Evolutionary conservation across 495 filamentous ascomycete genomes (phyloP).

Genomic region (Oidiodendron maius): DNA sequence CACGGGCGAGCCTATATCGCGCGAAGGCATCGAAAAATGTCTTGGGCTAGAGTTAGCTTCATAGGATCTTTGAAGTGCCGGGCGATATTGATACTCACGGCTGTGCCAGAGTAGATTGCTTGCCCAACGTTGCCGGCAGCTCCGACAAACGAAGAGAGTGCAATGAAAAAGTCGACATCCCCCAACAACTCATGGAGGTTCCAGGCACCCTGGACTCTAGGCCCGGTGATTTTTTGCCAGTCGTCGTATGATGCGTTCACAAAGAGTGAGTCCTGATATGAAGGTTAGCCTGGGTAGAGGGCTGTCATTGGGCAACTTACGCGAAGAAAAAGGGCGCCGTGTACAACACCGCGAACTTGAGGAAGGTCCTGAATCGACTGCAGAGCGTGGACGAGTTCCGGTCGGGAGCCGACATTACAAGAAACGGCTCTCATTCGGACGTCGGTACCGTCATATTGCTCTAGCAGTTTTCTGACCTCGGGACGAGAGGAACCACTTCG

Average conservation of each 20-base stretch:
- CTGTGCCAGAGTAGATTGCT: conserved; percentile 49
- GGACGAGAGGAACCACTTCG: conserved; percentile 37
- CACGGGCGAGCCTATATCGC: no score
- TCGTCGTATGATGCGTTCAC: conserved; percentile 15
- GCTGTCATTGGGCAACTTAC: conserved; percentile 2
- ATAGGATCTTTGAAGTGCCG: no score
- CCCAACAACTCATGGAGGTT: conserved; percentile 33
- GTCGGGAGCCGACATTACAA: conserved; percentile 24
- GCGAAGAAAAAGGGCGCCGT: conserved; percentile 41
- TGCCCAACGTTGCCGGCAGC: conserved; percentile 53
- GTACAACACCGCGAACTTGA: conserved; percentile 40
- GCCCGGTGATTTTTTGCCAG: conserved; percentile 26
- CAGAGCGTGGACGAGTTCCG: conserved; percentile 11
- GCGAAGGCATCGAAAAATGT: not conserved
- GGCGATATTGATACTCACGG: no score
- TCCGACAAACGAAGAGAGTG: conserved; percentile 53
- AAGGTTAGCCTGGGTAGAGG: not conserved
- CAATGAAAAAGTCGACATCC: conserved; percentile 58
- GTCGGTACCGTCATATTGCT: not conserved
- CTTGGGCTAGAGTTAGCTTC: no score
- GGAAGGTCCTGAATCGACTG: not conserved
- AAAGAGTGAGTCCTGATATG: conserved; percentile 15
- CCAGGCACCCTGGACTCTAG: conserved; percentile 31
- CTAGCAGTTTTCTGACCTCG: not conserved
- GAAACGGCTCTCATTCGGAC: not conserved